A percentile compares a stretch with the other conserved stretches of the same genome.
phyloP scores from a whole-genome alignment of 495 filamentous ascomycete species.

The Lophium mytilinum region DNA sequence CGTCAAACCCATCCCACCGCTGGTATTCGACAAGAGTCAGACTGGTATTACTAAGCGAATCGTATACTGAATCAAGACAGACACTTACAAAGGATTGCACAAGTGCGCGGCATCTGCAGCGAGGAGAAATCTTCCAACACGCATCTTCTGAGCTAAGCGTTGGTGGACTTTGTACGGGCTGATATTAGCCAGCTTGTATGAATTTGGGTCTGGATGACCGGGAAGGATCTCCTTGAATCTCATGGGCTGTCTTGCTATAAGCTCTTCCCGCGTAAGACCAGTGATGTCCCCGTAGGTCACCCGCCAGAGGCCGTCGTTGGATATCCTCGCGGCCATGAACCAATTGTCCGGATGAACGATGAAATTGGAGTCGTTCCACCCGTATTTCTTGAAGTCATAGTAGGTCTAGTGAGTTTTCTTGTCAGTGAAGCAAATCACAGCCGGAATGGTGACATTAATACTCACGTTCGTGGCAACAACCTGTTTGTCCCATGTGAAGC shows the following conservation, averaged over 20 bases:
- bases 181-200: slow-evolving; percentile 48
- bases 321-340: slow-evolving; percentile 54
- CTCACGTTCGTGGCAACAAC: slow-evolving; percentile 57
- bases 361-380: slow-evolving; percentile 50
- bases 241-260: slow-evolving; percentile 43
- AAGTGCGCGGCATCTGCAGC: slow-evolving; percentile 55
- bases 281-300: slow-evolving; percentile 51
- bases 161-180: slow-evolving; percentile 57
- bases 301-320: slow-evolving; percentile 49
- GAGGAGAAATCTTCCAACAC: slow-evolving; percentile 49
- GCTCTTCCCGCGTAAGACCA: slow-evolving; percentile 46
- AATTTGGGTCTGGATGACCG: slow-evolving; percentile 48
- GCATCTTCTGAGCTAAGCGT: slow-evolving; percentile 41
- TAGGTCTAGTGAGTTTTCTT: slow-evolving; percentile 14
- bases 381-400: slow-evolving; percentile 39
- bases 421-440: no score
- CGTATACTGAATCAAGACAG: background rate
- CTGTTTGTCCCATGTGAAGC: slow-evolving; percentile 50
- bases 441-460: background rate
- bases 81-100: slow-evolving; percentile 43
- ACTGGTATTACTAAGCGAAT: background rate
- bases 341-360: slow-evolving; percentile 52
- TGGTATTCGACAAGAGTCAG: background rate
- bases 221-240: slow-evolving; percentile 50
- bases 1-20: slow-evolving; percentile 52